Evolutionary conservation across 225 moss, liverwort and hornwort genomes (phyloP), one percentile per base, ranked within the genome.

Genomic region (Neckera pumila): DNA sequence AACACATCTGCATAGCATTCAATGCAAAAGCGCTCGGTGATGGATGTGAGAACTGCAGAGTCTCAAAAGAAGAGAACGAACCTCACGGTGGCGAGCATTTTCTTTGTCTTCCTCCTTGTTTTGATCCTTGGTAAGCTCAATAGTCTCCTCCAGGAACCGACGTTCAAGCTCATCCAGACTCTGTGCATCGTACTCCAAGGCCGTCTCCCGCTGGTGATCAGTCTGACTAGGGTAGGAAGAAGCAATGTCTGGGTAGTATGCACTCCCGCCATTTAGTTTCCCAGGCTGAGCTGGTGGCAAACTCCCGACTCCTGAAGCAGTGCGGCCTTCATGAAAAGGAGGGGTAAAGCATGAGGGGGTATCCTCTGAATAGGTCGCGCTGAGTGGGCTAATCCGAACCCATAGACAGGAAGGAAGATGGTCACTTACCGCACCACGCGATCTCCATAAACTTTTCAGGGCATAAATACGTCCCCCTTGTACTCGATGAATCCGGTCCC

Each of bases 281-380:
- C 95, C 96, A 92, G 91, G 89, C 72, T 92, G 96, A 89, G 89
- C 89, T 84, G 92, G 78, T 89, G 93, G 91, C 88, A 96, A 91
- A 95, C 97, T 97, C 95, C 98, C 96, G 88, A 94, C 98, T 93
- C 96, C 98, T 91, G 96, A 96, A 94, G 95, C 96, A 95, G 92
- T 91, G 86, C 95, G 98, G 93, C 98, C 97, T 99, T 97, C 95
- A 92, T 91, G 97, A 94, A 90, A 96, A 93, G 94, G 94, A 93
- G 93, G 92, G 91, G 90, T 88, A 94, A 97, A 85, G 90, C 89
- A 90, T 93, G 92, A 92, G 94, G 94, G 90, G 83, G 84, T 63
- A 84, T 91, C 94, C 93, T 89, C 92, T 88, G 90, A 92, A 87
- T 59, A 89, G 88, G 89, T 90, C 89, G 89, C 90, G 93, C 89